Percentiles rank a stretch among this genome's conserved stretches.
Evolutionary conservation across 2,329 filamentous ascomycete genomes (phyloP).

Genomic region (Botrytis tulipae): DNA sequence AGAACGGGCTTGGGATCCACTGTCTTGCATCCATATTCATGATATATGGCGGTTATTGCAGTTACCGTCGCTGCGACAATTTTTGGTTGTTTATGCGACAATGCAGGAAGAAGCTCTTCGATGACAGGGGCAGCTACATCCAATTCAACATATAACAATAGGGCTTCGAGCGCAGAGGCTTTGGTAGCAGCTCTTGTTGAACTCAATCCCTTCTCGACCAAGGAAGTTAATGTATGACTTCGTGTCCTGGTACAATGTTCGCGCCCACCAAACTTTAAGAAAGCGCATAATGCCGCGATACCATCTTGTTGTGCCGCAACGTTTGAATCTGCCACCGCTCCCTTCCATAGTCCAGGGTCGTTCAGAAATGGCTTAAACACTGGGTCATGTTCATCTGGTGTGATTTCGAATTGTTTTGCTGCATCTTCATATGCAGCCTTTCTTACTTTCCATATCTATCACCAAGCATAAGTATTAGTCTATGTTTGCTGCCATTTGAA

Average conservation of each 20-base stretch:
- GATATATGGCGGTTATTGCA: conserved; percentile 79
- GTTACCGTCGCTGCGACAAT: conserved; percentile 73
- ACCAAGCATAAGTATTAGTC: conserved; percentile 30
- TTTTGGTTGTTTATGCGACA: conserved; percentile 89
- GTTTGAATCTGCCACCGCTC: conserved; percentile 88
- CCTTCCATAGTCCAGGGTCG: conserved; percentile 86
- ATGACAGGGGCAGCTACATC: conserved; percentile 83
- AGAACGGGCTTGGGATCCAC: conserved; percentile 90
- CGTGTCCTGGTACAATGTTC: conserved; percentile 78
- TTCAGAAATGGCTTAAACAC: conserved; percentile 84
- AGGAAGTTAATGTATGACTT: conserved; percentile 67
- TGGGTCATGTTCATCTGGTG: conserved; percentile 80
- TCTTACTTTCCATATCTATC: conserved; percentile 88
- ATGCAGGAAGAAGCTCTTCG: conserved; percentile 80
- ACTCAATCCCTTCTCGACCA: conserved; percentile 87
- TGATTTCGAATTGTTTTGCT: conserved; percentile 78
- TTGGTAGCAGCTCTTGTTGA: conserved; percentile 89
- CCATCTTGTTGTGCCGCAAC: conserved; percentile 96
- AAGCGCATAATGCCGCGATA: conserved; percentile 81
- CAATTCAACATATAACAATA: conserved; percentile 86
- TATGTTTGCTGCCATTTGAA: conserved; percentile 1
- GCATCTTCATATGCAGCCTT: conserved; percentile 95
- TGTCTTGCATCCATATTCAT: conserved; percentile 92
- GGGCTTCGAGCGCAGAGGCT: conserved; percentile 77
- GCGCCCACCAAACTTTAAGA: conserved; percentile 84